These are phyloP conservation scores for Falciphora oryzae DNA, from an alignment of 2,329 filamentous ascomycete species.

Conservation along the genomic window DNA sequence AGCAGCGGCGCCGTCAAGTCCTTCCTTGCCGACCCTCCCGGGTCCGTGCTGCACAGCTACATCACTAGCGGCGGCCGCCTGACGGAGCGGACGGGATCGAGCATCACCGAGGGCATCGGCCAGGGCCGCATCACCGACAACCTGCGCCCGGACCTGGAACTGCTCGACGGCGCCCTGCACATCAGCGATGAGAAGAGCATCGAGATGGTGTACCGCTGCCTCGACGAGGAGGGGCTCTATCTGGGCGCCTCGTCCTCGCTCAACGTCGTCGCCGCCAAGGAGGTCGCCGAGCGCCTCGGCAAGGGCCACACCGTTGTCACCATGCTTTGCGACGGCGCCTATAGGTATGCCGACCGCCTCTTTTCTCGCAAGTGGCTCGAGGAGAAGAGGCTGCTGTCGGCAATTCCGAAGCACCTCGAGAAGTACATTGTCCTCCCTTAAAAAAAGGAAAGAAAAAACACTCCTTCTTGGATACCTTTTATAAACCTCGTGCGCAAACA, in stretches of 20 bases:
- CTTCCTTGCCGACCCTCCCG: slow-evolving; percentile 90
- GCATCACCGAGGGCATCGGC: slow-evolving; percentile 96
- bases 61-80: slow-evolving; percentile 79
- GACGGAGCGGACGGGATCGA: slow-evolving; percentile 73
- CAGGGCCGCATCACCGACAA: slow-evolving; percentile 97
- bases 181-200: slow-evolving; percentile 93
- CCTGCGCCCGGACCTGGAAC: slow-evolving; percentile 72
- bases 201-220: slow-evolving; percentile 93
- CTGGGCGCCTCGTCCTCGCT: slow-evolving; percentile 88
- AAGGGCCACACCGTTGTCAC: slow-evolving; percentile 89
- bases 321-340: slow-evolving; percentile 92
- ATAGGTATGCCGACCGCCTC: slow-evolving; percentile 87
- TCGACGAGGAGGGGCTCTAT: slow-evolving; percentile 95
- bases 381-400: slow-evolving; percentile 73
- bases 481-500: too few species aligned
- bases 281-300: slow-evolving; percentile 86
- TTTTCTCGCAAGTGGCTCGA: slow-evolving; percentile 90
- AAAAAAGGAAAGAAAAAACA: too few species aligned
- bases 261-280: slow-evolving; percentile 92
- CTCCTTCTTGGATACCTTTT: neutral
- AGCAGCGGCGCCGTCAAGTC: slow-evolving; percentile 74
- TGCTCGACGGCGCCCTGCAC: slow-evolving; percentile 77
- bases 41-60: slow-evolving; percentile 89
- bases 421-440: slow-evolving; percentile 87
- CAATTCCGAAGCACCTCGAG: slow-evolving; percentile 77